Evolutionary conservation across 805 yeast genomes (phyloP).

Genomic region (Huiozyma naganishii): DNA sequence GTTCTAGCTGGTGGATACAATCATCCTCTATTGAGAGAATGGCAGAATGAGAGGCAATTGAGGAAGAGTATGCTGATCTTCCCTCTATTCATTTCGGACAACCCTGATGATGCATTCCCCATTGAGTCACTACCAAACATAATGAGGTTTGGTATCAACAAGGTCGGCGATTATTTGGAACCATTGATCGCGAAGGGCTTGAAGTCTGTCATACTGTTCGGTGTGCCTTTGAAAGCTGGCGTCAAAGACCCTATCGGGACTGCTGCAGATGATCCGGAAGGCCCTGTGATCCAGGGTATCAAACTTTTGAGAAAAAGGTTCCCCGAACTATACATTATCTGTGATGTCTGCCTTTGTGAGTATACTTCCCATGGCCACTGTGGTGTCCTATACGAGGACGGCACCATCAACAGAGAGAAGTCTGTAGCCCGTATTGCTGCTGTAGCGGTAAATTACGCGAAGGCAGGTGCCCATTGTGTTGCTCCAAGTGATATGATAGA

Average conservation of each 20-base stretch:
- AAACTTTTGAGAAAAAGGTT: conserved; percentile 51
- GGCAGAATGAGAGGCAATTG: conserved; percentile 84
- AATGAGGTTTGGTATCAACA: conserved; percentile 76
- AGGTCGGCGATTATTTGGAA: conserved; percentile 59
- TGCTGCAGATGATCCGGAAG: conserved; percentile 90
- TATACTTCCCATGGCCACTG: conserved; percentile 98
- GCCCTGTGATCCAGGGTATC: conserved; percentile 82
- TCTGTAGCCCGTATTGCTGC: conserved; percentile 81
- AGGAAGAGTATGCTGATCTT: conserved; percentile 84
- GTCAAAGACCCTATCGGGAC: conserved; percentile 75
- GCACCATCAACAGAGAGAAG: conserved; percentile 62
- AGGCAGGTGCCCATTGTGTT: conserved; percentile 90
- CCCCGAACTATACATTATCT: conserved; percentile 78
- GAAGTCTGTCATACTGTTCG: conserved; percentile 78
- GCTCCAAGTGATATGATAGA: conserved; percentile 98
- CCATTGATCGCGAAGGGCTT: conserved; percentile 72
- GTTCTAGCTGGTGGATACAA: conserved; percentile 89
- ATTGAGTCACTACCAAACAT: conserved; percentile 82
- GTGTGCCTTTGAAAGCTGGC: conserved; percentile 72
- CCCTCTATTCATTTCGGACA: conserved; percentile 79
- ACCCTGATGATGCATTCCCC: conserved; percentile 63
- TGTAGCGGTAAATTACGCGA: conserved; percentile 90
- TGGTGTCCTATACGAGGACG: conserved; percentile 82
- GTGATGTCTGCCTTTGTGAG: conserved; percentile 95
- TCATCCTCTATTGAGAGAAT: conserved; percentile 76